A percentile compares a stretch with the other conserved stretches of the same genome.
Evolutionary conservation across 1,139 yeast genomes (phyloP).

Genomic region (Pneumocystis carinii): DNA sequence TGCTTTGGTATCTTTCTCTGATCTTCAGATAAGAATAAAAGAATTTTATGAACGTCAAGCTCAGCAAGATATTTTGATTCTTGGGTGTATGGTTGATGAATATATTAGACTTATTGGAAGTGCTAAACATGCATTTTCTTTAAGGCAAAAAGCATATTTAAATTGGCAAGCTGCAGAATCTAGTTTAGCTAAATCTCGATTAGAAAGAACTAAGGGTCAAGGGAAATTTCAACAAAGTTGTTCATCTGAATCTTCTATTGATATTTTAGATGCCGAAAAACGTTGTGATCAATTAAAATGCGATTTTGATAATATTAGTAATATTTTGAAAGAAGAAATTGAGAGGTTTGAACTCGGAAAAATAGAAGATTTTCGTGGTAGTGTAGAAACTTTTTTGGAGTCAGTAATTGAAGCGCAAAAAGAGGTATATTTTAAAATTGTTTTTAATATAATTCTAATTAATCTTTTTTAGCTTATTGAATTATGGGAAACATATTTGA

Average conservation of each 20-base stretch:
- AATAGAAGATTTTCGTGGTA: constrained; percentile 71
- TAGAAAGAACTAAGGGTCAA: constrained; percentile 42
- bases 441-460: neutral
- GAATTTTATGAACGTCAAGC: constrained; percentile 69
- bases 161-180: constrained; percentile 41
- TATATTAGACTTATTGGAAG: constrained; percentile 68
- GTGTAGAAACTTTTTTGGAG: constrained; percentile 82
- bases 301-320: constrained; percentile 46
- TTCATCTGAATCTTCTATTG: constrained; percentile 38
- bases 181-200: constrained; percentile 34
- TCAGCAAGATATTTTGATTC: constrained; percentile 70
- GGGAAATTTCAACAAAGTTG: constrained; percentile 53
- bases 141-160: constrained; percentile 55
- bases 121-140: constrained; percentile 57
- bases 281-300: constrained; percentile 43
- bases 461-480: constrained; percentile 40
- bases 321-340: constrained; percentile 53
- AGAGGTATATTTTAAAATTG: constrained; percentile 30
- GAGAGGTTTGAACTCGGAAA: constrained; percentile 58
- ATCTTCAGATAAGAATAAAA: constrained; percentile 53
- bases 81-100: constrained; percentile 81
- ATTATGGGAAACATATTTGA: constrained; percentile 64
- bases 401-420: constrained; percentile 86
- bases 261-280: constrained; percentile 42
- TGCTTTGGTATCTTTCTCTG: constrained; percentile 50